These are phyloP conservation scores for Ustulina deusta DNA, from an alignment of 2,329 filamentous ascomycete genomes.

Conservation along the genomic window DNA sequence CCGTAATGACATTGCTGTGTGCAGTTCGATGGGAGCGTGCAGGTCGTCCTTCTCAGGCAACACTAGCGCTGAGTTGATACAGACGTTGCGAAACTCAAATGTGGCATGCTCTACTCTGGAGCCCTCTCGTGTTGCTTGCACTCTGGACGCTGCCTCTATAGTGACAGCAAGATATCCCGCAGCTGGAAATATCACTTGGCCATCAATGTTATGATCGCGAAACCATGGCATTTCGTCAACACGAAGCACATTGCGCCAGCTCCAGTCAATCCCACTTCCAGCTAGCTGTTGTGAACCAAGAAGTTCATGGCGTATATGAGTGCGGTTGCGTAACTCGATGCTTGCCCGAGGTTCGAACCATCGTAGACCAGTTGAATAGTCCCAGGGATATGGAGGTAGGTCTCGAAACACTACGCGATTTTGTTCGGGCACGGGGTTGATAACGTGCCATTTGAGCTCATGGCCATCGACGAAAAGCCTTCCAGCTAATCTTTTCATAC, in stretches of 20 bases:
- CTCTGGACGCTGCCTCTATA: conserved; percentile 10
- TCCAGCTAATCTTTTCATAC: conserved; percentile 30
- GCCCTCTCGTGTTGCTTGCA: background rate
- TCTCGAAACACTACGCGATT: no score
- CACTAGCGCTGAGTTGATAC: conserved; percentile 13
- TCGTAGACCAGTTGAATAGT: conserved; percentile 37
- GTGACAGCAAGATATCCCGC: conserved; percentile 21
- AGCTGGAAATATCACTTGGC: conserved; percentile 20
- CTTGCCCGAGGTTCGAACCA: conserved; percentile 44
- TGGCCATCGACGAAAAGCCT: conserved; percentile 20
- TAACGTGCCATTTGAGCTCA: conserved; percentile 23
- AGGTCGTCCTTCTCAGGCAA: background rate
- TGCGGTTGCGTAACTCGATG: conserved; percentile 43
- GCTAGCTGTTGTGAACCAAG: conserved; percentile 48
- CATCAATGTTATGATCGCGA: conserved; percentile 17
- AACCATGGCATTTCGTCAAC: conserved; percentile 15
- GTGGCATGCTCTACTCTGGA: background rate
- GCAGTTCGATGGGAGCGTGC: background rate
- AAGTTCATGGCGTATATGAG: conserved; percentile 54
- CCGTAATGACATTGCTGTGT: conserved; percentile 27
- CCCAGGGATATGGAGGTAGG: conserved; percentile 16
- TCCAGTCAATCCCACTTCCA: conserved; percentile 38
- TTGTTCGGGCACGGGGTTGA: no score
- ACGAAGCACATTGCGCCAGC: conserved; percentile 29
- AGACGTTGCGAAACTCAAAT: conserved; percentile 22